Evolutionary conservation across 768 basidiomycete genomes (phyloP), one percentile per base, ranked within the genome.

Genomic region (Cystofilobasidium ferigula): DNA sequence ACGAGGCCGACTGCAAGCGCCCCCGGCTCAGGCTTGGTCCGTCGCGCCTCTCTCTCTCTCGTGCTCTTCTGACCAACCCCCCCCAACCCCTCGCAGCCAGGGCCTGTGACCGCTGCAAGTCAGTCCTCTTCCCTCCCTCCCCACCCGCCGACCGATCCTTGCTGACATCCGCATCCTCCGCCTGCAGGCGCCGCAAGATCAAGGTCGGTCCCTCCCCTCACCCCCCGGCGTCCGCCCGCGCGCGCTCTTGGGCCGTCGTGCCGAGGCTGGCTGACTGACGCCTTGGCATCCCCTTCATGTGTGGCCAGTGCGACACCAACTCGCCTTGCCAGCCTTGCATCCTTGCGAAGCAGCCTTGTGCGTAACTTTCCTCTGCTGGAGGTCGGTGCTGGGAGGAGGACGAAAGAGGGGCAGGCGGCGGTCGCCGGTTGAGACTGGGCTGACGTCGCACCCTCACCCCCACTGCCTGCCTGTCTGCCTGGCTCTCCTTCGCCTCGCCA

Each of bases 1-100:
- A 58, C 34, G 47, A 62, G 1, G 64, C 32, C 9, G 67, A 67
- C 36, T 61, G 69, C 40, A 75, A 75, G 68, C 63, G 74, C 38
- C 74, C 74, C 24, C 38, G 74, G 47, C 66, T 75, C 14, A 63
- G 74, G 59, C 60, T 75, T 18, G 74, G 61, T 69, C 22, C 36
- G 43, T 64, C 59, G 24, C 22, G 14, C n/a, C 24, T 13, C 42
- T 13, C 24, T 34, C 30, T 48, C 53, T 26, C 24, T 56, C 9
- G n/a, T 20, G 28, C 4, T 22, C 54, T 9, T 43, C 24, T 58
- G 30, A 20, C 51, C 48, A 61, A 42, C 57, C 35, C n/a, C n/a
- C n/a, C n/a, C n/a, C n/a, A n/a, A n/a, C n/a, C n/a, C n/a, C n/a
- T n/a, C n/a, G n/a, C 48, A 67, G 66, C 66, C 26, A 32, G 66